Base-by-base conservation (phyloP, 805 yeast genomes). In the Teunomyces kruisii region DNA sequence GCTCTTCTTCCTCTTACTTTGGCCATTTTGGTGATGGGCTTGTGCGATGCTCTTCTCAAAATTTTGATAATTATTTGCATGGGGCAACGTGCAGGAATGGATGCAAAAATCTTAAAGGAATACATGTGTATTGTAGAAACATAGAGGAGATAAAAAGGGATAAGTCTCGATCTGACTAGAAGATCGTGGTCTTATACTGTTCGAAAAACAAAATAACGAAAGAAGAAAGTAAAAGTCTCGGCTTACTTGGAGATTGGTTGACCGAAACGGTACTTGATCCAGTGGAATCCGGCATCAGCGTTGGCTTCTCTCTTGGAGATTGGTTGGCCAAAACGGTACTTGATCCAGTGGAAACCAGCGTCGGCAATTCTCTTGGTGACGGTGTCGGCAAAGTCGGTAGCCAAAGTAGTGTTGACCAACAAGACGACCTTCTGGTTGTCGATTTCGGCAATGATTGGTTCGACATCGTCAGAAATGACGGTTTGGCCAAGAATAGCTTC, bases 1-100 rank as follows among this genome's bases (percentile, higher is more conserved):
- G 64, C 61, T 58, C 76, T 70, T 65, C 76, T 69, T 40, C 76
- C 76, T 68, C 76, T 69, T 19, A 56, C 54, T 54, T 69, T 46
- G n/a, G 41, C 43, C 45, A 41, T 45, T 12, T 38, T 26, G 8
- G 19, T 24, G 12, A 19, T 5, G 15, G 16, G 8, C 8, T 13
- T 15, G 13, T 28, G 40, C 40, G 43, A 40, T 40, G 43, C 43
- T 32, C 43, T 32, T 40, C 43, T 40, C 43, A 40, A 40, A 40
- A 10, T 27, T 40, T 40, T 40, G 30, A n/a, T n/a, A n/a, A n/a
- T n/a, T n/a, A n/a, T n/a, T 7, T 16, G 9, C 6, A 19, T 3
- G 38, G 4, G 9, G 27, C 14, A 19, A 19, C 8, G 10, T 35
- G 38, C 38, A 35, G 38, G 38, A 35, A 22, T 35, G 38, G 38